Evolutionary conservation across 495 filamentous ascomycete species (phyloP).

Genomic region (Choiromyces venosus): DNA sequence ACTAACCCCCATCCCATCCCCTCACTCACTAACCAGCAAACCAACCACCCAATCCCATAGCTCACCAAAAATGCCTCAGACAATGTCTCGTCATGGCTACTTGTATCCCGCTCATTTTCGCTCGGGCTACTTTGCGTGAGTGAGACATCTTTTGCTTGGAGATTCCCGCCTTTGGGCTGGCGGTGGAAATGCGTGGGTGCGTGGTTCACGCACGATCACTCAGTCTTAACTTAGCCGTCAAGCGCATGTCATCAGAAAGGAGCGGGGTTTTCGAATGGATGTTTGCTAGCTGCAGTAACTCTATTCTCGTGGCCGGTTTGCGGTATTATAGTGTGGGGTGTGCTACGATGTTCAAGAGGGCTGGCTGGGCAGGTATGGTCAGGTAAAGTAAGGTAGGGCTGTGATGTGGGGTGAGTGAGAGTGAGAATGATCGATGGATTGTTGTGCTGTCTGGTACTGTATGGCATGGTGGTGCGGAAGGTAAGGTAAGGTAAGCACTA

Average conservation of each 20-base stretch:
- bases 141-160: neutral
- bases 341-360: neutral
- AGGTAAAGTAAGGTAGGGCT: neutral
- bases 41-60: neutral
- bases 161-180: neutral
- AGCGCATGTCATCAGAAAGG: neutral
- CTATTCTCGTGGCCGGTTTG: neutral
- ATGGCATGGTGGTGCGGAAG: too few relatives aligned
- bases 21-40: neutral
- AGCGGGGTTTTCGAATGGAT: neutral
- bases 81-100: too few relatives aligned
- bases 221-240: neutral
- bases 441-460: neutral
- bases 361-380: too few relatives aligned
- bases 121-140: too few relatives aligned
- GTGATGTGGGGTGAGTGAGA: neutral
- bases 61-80: neutral
- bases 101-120: too few relatives aligned
- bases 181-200: neutral
- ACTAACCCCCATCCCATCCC: neutral
- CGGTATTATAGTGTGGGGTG: neutral
- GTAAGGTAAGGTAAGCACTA: too few relatives aligned
- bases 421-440: neutral
- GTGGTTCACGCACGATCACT: neutral
- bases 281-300: neutral